phyloP scores from a whole-genome alignment of 768 basidiomycete genomes.

The Mycena capillaripes region DNA sequence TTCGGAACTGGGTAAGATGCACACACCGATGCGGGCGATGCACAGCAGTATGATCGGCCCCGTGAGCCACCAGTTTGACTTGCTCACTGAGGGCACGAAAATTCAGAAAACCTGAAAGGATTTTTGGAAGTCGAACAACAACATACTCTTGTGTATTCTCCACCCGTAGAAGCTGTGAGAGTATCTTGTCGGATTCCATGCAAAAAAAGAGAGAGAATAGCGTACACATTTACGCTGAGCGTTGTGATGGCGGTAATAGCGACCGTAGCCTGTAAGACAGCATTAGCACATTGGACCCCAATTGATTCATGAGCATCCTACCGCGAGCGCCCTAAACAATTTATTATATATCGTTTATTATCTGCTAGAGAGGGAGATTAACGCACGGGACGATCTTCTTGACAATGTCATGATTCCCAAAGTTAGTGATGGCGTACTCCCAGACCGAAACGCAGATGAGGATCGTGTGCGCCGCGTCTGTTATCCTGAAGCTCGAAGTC shows the following conservation, averaged over 20 bases:
- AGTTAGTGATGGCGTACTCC: constrained; percentile 53
- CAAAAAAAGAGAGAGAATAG: background rate
- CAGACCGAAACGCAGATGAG: constrained; percentile 56
- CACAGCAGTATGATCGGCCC: constrained; percentile 40
- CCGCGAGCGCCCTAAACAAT: constrained; percentile 32
- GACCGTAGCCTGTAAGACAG: constrained; percentile 3
- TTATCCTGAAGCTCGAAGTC: constrained; percentile 45
- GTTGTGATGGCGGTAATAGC: constrained; percentile 29
- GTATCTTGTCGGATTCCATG: no score
- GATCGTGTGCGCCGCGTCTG: constrained; percentile 54
- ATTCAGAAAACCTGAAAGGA: background rate
- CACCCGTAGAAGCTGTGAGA: constrained; percentile 30
- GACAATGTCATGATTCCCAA: constrained; percentile 43
- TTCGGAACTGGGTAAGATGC: background rate
- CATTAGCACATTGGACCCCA: background rate
- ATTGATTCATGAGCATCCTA: background rate
- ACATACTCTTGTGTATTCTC: constrained; percentile 55
- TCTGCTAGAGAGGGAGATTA: constrained; percentile 31
- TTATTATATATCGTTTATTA: constrained; percentile 36
- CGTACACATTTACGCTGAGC: constrained; percentile 37
- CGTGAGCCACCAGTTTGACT: constrained; percentile 49
- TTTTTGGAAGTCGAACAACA: background rate
- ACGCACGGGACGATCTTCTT: constrained; percentile 54
- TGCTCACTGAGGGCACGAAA: constrained; percentile 48
- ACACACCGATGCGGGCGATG: constrained; percentile 18